Evolutionary conservation across 2,329 filamentous ascomycete genomes (phyloP).

Genomic region (Colletotrichum costaricense): DNA sequence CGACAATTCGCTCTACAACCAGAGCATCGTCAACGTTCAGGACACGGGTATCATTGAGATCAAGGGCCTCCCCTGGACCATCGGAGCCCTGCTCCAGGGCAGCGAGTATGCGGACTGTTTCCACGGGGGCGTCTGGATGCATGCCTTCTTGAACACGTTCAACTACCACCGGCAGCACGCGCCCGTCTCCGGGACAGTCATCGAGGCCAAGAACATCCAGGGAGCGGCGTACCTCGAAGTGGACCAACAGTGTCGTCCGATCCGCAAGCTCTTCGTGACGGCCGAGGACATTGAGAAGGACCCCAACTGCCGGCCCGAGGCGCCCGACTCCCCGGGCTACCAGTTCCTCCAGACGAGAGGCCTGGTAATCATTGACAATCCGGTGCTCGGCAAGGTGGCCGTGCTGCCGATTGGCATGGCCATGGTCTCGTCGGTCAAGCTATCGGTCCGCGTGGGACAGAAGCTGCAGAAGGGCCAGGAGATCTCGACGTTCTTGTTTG

Average conservation of each 20-base stretch:
- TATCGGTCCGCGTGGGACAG: conserved; percentile 41
- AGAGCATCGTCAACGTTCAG: conserved; percentile 40
- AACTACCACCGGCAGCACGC: conserved; percentile 57
- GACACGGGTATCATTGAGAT: conserved; percentile 44
- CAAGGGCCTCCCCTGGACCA: conserved; percentile 52
- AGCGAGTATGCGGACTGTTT: conserved; percentile 46
- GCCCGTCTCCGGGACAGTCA: conserved; percentile 50
- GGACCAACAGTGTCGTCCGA: conserved; percentile 33
- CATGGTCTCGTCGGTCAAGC: conserved; percentile 52
- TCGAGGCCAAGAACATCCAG: conserved; percentile 50
- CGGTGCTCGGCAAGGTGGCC: conserved; percentile 49
- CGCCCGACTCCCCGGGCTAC: conserved; percentile 50
- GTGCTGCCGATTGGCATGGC: conserved; percentile 58
- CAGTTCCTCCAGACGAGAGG: conserved; percentile 54
- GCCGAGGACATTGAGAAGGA: neutral
- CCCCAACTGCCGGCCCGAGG: conserved; percentile 38
- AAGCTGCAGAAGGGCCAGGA: conserved; percentile 53
- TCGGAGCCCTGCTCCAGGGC: conserved; percentile 48
- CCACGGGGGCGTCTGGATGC: conserved; percentile 52
- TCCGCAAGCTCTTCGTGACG: conserved; percentile 31
- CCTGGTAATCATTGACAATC: conserved; percentile 51
- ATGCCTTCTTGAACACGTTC: conserved; percentile 51
- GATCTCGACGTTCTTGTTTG: conserved; percentile 55
- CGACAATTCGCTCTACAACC: conserved; percentile 39
- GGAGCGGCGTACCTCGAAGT: conserved; percentile 52